Evolutionary conservation across 106 monocot genomes (phyloP), one percentile per base, ranked within the genome.

Genomic region (Narthecium ossifragum): DNA sequence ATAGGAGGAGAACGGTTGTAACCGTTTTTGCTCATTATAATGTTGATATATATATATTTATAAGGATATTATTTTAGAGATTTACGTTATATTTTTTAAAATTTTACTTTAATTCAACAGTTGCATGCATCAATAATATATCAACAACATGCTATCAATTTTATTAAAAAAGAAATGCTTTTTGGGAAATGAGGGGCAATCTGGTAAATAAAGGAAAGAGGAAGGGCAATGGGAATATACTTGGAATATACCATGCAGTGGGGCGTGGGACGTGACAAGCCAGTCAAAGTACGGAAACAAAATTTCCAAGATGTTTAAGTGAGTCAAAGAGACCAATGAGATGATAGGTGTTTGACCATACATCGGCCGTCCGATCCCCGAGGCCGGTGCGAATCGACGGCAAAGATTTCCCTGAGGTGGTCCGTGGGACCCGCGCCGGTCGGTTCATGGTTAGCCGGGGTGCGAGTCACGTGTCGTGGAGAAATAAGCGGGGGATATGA

Each of bases 221-320:
- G 26, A 20, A 40, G 60, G 69, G 38, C 21, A 26, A 3, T 6
- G 17, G 20, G 2, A 4, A 26, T 38, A 13, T 40, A 4, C 40
- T 9, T 1, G 1, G 20, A 29, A 55, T 34, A 29, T 60, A n/a
- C n/a, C n/a, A n/a, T n/a, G n/a, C n/a, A n/a, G 15, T 8, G 31
- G 1, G 8, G 1, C 15, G 8, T 18, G 18, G 9, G 65, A 60
- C 47, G 76, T 60, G 76, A 72, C 73, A 68, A 55, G 12, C 31
- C 46, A 57, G 81, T 81, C 81, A 81, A 81, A 81, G 72, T n/a
- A 64, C 47, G 60, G 48, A 56, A 71, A 52, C 34, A 51, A 40
- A 51, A 27, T 63, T 70, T 68, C 57, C 30, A 50, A 54, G 38
- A 38, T 26, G 63, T 70, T 71, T 54, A 62, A 41, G 76, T 46